Conservation (phyloP, 257 asterid species). For the Solanum medicagineum region DNA sequence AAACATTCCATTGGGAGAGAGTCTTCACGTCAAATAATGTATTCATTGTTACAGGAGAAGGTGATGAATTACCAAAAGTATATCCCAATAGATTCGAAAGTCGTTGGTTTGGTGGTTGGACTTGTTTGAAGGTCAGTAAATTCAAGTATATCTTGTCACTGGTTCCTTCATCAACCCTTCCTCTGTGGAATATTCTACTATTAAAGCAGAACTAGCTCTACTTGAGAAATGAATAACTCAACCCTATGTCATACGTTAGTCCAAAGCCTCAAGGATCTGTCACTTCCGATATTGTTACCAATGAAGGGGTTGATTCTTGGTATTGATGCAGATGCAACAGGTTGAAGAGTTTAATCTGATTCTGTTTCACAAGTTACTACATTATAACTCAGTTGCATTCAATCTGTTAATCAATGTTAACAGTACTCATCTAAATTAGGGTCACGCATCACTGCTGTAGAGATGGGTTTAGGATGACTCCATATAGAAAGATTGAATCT, state of each 20-base stretch:
- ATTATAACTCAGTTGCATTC: not conserved
- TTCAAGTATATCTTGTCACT: not conserved
- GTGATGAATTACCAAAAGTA: not conserved
- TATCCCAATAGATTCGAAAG: constrained; percentile 41
- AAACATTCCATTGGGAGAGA: constrained; percentile 3
- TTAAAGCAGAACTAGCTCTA: not conserved
- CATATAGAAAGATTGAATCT: not conserved
- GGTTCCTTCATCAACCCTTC: not conserved
- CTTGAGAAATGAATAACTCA: too few species aligned
- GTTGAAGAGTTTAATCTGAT: not conserved
- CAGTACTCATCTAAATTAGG: not conserved
- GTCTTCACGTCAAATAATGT: not conserved
- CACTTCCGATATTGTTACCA: not conserved
- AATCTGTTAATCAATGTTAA: not conserved
- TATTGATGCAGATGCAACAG: not conserved
- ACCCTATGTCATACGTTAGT: not conserved
- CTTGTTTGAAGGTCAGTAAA: constrained; percentile 32
- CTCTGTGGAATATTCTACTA: not conserved
- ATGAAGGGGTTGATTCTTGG: not conserved
- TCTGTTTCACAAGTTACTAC: not conserved
- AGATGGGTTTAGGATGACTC: not conserved
- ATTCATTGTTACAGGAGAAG: constrained; percentile 25
- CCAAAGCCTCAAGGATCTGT: not conserved
- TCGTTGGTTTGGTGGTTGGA: constrained; percentile 85
- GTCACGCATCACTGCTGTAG: not conserved